Evolutionary conservation across 2,329 filamentous ascomycete genomes (phyloP).

Genomic region (Purpureocillium lavendulum): DNA sequence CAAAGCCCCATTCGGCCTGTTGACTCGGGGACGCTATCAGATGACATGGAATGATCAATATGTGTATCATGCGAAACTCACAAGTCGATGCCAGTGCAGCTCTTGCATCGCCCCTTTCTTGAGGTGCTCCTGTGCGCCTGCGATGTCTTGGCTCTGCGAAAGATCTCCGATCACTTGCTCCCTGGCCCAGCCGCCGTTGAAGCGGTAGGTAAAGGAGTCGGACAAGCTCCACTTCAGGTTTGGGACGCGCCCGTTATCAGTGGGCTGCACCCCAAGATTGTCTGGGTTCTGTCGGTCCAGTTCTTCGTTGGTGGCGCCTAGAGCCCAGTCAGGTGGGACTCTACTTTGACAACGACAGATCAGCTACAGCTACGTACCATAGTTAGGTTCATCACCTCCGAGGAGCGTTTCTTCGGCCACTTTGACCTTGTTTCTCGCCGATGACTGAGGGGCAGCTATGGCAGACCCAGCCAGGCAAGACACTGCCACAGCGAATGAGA

Average conservation of each 20-base stretch:
- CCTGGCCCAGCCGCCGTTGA: slow-evolving; percentile 57
- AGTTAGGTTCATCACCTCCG: slow-evolving; percentile 50
- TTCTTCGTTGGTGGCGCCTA: slow-evolving; percentile 55
- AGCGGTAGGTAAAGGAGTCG: slow-evolving; percentile 53
- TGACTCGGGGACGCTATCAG: too few species aligned
- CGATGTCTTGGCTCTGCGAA: slow-evolving; percentile 56
- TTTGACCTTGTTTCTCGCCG: slow-evolving; percentile 14
- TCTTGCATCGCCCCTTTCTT: slow-evolving; percentile 58
- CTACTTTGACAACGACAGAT: too few species aligned
- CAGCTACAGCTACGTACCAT: too few species aligned
- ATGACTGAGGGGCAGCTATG: slow-evolving; percentile 11
- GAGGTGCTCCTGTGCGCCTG: slow-evolving; percentile 60
- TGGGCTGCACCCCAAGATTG: slow-evolving; percentile 52
- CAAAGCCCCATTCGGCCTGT: slow-evolving; percentile 58
- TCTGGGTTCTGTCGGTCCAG: slow-evolving; percentile 56
- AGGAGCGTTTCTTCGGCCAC: slow-evolving; percentile 48
- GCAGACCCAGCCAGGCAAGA: too few species aligned
- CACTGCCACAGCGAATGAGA: slow-evolving; percentile 3
- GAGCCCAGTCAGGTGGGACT: slow-evolving; percentile 5
- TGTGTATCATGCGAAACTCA: too few species aligned
- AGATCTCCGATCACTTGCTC: slow-evolving; percentile 59
- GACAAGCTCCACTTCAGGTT: slow-evolving; percentile 66
- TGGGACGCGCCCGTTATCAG: slow-evolving; percentile 54
- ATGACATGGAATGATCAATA: too few species aligned
- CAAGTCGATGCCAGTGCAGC: slow-evolving; percentile 60